Evolutionary conservation across 225 moss, liverwort and hornwort species (phyloP), one percentile per base, ranked within the genome.

Genomic region (Rhytidiadelphus loreus): DNA sequence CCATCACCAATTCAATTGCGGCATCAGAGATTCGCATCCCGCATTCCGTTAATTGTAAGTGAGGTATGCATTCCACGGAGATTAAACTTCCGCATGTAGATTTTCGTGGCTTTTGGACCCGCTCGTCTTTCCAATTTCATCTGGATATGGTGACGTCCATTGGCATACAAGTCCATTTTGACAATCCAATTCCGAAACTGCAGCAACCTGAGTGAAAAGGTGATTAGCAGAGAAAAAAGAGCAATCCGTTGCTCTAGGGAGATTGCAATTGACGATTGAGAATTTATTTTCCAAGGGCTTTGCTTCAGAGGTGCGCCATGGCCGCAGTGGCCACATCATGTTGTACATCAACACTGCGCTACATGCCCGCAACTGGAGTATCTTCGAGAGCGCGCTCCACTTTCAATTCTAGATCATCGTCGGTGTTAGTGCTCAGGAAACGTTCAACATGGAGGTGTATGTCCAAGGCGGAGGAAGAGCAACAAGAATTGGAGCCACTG

Each of bases 361-460:
- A 37, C 86, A 71, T 88, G 84, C 88, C 90, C 63, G 39, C 16
- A 61, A 43, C 87, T 83, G 85, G 84, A 53, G 52, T 83, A 62
- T 71, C 77, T 57, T 89, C 63, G 39, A 89, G 86, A 78, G 80
- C 83, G 37, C 65, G 78, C 69, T 84, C 73, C 41, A 91, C 17
- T 79, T 81, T 68, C 60, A 28, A 39, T 80, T 87, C 83, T 23
- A 84, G 79, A 59, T 74, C 77, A 32, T 69, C 84, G 24, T 83
- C 86, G 32, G 83, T 73, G 81, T 81, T 84, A 73, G 55, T 87
- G 77, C 48, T 71, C 39, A 89, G 52, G 83, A 87, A 87, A 86
- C 59, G 58, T 70, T 33, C 82, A 28, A 26, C 57, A 64, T 93
- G 94, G 94, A 88, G 88, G 83, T 94, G 93, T 90, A 92, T 92